Percentiles rank a stretch among this genome's conserved stretches.
These are phyloP conservation scores for Niveomyces coronatus DNA, from an alignment of 2,329 filamentous ascomycete species.

Conservation along the genomic window DNA sequence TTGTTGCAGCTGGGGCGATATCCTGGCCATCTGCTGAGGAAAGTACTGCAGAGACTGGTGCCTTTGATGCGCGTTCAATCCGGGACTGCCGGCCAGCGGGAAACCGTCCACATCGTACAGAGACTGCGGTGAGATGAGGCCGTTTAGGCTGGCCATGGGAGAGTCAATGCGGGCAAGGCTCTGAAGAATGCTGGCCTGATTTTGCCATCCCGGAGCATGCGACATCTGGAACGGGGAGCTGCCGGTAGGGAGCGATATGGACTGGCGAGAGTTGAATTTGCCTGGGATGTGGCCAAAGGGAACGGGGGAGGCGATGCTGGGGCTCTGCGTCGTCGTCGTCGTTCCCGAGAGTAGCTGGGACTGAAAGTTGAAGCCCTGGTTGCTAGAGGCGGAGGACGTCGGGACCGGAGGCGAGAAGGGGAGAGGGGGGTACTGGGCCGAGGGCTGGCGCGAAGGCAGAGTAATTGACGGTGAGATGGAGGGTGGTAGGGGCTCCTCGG, in stretches of 20 bases:
- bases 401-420: conserved; percentile 79
- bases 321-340: conserved; percentile 51
- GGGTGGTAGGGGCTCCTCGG: conserved; percentile 55
- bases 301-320: conserved; percentile 58
- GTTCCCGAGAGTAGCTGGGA: conserved; percentile 49
- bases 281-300: conserved; percentile 51
- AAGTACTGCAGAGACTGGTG: conserved; percentile 52
- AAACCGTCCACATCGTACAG: conserved; percentile 48
- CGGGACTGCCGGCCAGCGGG: conserved; percentile 29
- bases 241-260: conserved; percentile 53
- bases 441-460: conserved; percentile 55
- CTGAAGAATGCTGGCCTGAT: conserved; percentile 44
- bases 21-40: conserved; percentile 42
- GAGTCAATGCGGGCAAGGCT: conserved; percentile 48
- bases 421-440: conserved; percentile 63
- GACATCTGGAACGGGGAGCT: conserved; percentile 59
- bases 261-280: conserved; percentile 61
- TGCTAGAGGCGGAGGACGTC: conserved; percentile 67
- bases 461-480: conserved; percentile 58
- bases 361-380: conserved; percentile 49
- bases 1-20: conserved; percentile 57
- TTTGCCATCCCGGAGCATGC: conserved; percentile 48
- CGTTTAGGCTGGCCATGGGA: conserved; percentile 48
- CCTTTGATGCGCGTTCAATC: conserved; percentile 39
- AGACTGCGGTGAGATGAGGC: conserved; percentile 53